Conservation (phyloP, 495 filamentous ascomycete species). For the Neurospora tetrasperma region DNA sequence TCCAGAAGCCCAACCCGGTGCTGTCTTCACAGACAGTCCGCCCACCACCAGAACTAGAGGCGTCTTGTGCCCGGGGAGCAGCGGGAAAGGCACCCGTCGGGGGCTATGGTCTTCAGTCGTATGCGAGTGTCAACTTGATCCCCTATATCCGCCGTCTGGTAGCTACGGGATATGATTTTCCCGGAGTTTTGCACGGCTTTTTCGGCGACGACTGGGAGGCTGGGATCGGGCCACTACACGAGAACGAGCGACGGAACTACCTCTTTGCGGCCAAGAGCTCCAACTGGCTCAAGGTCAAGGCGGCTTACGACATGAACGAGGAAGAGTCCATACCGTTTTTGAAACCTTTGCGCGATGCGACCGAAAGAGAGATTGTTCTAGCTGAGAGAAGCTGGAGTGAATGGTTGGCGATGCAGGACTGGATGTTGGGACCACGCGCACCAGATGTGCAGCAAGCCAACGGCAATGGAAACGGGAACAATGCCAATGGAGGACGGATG, state of each 20-base stretch:
- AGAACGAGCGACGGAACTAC: constrained; percentile 87
- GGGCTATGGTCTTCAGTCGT: constrained; percentile 7
- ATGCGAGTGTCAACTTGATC: constrained; percentile 58
- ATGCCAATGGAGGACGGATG: not conserved
- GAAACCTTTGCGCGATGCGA: constrained; percentile 61
- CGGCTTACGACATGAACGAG: constrained; percentile 74
- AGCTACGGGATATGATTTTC: constrained; percentile 81
- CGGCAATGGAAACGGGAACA: not conserved
- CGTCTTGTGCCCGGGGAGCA: not conserved
- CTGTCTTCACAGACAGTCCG: constrained; percentile 20
- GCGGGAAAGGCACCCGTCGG: not conserved
- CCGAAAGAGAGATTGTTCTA: constrained; percentile 68
- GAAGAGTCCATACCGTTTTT: constrained; percentile 81
- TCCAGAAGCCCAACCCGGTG: constrained; percentile 41
- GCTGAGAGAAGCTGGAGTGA: constrained; percentile 78
- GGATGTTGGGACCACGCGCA: constrained; percentile 67
- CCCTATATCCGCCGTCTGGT: constrained; percentile 88
- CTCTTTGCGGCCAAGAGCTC: constrained; percentile 89
- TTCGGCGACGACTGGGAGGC: constrained; percentile 84
- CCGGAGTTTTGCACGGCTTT: constrained; percentile 79
- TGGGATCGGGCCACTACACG: constrained; percentile 73
- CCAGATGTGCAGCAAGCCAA: constrained; percentile 15
- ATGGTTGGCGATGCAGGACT: constrained; percentile 91
- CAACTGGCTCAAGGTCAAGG: constrained; percentile 78
- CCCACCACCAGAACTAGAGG: constrained; percentile 9